phyloP scores from a whole-genome alignment of 176 grass and related monocot genomes.

The Puccinellia tenuiflora region DNA sequence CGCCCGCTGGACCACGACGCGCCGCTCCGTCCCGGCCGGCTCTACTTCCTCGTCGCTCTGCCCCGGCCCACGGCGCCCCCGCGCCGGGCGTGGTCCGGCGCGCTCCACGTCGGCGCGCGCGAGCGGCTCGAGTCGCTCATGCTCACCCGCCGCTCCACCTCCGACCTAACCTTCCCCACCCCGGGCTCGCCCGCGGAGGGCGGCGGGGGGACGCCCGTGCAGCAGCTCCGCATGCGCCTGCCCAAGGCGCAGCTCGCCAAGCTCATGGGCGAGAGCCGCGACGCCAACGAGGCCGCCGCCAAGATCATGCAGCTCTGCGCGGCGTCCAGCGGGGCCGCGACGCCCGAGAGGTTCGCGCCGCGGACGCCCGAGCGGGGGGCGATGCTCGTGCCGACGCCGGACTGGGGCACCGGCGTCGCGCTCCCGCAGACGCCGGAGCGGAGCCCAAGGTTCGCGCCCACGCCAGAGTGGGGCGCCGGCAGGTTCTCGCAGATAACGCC shows the following conservation, averaged over 20 bases:
- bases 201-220: constrained; percentile 40
- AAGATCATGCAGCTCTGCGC: constrained; percentile 85
- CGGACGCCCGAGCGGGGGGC: constrained; percentile 21
- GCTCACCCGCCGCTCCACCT: constrained; percentile 84
- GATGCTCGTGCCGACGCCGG: constrained; percentile 30
- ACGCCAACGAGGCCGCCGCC: constrained; percentile 58
- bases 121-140: constrained; percentile 88
- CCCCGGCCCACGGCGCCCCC: constrained; percentile 25
- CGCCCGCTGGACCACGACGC: constrained; percentile 49
- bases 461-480: constrained; percentile 36
- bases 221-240: constrained; percentile 61
- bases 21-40: constrained; percentile 42
- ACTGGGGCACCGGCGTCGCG: constrained; percentile 18
- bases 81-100: constrained; percentile 73
- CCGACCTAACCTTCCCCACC: constrained; percentile 50
- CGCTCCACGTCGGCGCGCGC: constrained; percentile 58
- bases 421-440: constrained; percentile 32
- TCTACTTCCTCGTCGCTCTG: constrained; percentile 94
- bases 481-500: constrained; percentile 19
- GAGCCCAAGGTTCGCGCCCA: constrained; percentile 30
- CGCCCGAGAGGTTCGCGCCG: constrained; percentile 30
- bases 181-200: not conserved
- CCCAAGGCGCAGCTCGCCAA: constrained; percentile 68
- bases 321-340: constrained; percentile 18
- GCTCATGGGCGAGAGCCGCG: constrained; percentile 71